phyloP scores from a whole-genome alignment of 2,329 filamentous ascomycete species.

The Zarea fungicola region DNA sequence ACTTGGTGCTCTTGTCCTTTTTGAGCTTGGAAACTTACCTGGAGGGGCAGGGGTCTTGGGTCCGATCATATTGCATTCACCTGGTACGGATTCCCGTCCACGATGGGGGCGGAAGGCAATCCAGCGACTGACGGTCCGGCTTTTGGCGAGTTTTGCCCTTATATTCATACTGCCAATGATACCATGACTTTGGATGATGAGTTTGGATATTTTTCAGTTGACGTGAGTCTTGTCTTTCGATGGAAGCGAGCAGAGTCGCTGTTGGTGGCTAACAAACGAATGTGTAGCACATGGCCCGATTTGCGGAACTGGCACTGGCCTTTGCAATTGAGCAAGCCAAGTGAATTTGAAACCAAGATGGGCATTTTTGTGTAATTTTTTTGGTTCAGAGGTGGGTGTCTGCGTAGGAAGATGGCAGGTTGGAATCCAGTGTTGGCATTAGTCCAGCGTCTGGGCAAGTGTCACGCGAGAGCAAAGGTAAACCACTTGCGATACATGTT shows the following conservation, averaged over 20 bases:
- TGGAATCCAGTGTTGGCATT: too few relatives aligned
- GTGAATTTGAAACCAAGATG: too few relatives aligned
- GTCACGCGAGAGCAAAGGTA: too few relatives aligned
- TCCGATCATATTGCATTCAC: constrained; percentile 39
- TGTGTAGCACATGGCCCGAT: constrained; percentile 34
- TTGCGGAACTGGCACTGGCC: constrained; percentile 34
- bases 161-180: constrained; percentile 31
- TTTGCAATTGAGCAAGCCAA: constrained; percentile 35
- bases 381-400: too few relatives aligned
- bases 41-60: constrained; percentile 25
- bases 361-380: too few relatives aligned
- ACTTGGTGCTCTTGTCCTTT: too few relatives aligned
- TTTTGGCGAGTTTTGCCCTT: constrained; percentile 35
- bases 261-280: too few relatives aligned
- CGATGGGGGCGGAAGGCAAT: constrained; percentile 35
- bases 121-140: constrained; percentile 28
- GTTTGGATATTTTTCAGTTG: constrained; percentile 32
- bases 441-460: too few relatives aligned
- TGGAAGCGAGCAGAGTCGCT: neutral
- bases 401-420: too few relatives aligned
- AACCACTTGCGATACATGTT: too few relatives aligned
- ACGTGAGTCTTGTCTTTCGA: constrained; percentile 23
- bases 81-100: constrained; percentile 30
- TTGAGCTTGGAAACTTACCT: neutral
- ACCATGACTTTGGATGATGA: constrained; percentile 34